Evolutionary conservation across 2,329 filamentous ascomycete species (phyloP).

Genomic region (Dothistroma septosporum): DNA sequence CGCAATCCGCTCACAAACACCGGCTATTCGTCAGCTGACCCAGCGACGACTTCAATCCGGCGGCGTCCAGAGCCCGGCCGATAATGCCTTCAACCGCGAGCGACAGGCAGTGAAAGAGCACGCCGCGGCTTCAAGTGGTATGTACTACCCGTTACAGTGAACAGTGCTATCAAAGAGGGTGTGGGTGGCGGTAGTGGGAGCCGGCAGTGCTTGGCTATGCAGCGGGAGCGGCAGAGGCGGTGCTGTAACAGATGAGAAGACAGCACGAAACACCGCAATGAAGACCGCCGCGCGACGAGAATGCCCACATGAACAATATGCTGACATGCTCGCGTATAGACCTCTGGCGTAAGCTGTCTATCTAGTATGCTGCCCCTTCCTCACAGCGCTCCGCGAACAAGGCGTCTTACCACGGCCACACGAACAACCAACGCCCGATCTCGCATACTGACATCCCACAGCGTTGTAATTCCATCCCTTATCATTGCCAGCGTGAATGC

Average conservation of each 20-base stretch:
- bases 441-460: slow-evolving; percentile 16
- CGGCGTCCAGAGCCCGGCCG: slow-evolving; percentile 55
- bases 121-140: slow-evolving; percentile 77
- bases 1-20: slow-evolving; percentile 22
- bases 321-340: slow-evolving; percentile 49
- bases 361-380: slow-evolving; percentile 67
- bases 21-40: slow-evolving; percentile 29
- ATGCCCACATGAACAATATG: background rate
- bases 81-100: slow-evolving; percentile 94
- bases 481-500: slow-evolving; percentile 73
- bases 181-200: slow-evolving; percentile 35
- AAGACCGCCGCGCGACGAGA: no score
- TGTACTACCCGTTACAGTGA: no score
- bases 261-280: background rate
- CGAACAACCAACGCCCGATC: background rate
- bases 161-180: no score
- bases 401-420: background rate
- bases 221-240: background rate
- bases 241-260: background rate
- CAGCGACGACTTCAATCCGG: slow-evolving; percentile 23
- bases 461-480: slow-evolving; percentile 67
- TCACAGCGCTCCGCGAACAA: background rate
- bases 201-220: background rate
- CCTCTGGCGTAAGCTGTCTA: slow-evolving; percentile 90
- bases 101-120: slow-evolving; percentile 86